A percentile compares a stretch with the other conserved stretches of the same genome.
phyloP scores from a whole-genome alignment of 306 rosid species.

The Pyrus betulifolia region DNA sequence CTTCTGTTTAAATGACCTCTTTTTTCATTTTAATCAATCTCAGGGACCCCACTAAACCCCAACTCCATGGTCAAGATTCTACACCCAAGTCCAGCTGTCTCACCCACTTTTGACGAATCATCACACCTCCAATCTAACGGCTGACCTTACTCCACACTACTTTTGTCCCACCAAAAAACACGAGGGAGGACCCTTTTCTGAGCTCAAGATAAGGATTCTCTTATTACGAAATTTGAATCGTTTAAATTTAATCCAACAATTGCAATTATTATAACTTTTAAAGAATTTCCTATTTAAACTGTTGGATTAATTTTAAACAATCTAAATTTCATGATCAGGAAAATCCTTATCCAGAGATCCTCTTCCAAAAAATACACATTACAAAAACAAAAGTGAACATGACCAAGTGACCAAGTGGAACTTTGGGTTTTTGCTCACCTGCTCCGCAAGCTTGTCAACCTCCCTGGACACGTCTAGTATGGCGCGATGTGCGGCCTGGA shows the following conservation, averaged over 20 bases:
- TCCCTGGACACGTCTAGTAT: conserved; percentile 37
- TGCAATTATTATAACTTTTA: too few relatives aligned
- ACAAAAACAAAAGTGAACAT: neutral
- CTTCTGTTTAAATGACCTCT: neutral
- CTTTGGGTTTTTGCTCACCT: conserved; percentile 26
- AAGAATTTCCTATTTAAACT: too few relatives aligned
- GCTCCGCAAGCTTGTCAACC: conserved; percentile 55
- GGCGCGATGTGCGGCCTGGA: conserved; percentile 50
- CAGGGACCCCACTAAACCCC: neutral
- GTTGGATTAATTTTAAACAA: too few relatives aligned
- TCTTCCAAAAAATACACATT: neutral
- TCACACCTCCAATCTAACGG: neutral
- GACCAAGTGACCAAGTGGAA: neutral
- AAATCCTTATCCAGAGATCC: too few relatives aligned
- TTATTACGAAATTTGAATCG: too few relatives aligned
- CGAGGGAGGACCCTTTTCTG: too few relatives aligned
- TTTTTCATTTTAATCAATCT: neutral
- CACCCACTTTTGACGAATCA: neutral
- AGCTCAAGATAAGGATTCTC: too few relatives aligned
- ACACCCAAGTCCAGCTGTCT: neutral
- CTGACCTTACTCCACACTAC: neutral
- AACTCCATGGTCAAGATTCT: neutral
- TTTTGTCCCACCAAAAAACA: neutral
- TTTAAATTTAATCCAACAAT: too few relatives aligned
- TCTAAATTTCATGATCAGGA: too few relatives aligned